phyloP scores from a whole-genome alignment of 2,329 filamentous ascomycete genomes.

The Arthrobotrys iridis region DNA sequence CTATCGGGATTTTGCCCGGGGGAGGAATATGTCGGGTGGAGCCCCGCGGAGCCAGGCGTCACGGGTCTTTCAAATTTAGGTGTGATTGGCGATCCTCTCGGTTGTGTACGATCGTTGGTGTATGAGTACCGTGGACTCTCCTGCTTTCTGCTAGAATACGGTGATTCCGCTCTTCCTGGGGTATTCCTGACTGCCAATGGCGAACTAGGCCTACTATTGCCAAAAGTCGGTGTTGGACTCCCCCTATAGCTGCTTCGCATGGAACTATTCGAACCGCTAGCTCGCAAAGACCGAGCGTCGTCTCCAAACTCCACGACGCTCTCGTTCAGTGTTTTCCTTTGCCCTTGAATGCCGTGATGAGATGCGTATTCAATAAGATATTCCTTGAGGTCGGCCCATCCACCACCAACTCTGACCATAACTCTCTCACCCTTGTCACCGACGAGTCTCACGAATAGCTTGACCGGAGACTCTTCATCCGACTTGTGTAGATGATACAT shows the following conservation, averaged over 20 bases:
- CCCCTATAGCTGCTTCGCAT: slow-evolving; percentile 61
- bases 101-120: not conserved
- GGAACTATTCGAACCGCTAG: slow-evolving; percentile 49
- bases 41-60: slow-evolving; percentile 37
- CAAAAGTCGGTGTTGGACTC: slow-evolving; percentile 52
- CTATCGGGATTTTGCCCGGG: slow-evolving; percentile 12
- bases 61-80: slow-evolving; percentile 43
- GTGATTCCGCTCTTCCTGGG: slow-evolving; percentile 23
- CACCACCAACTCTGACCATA: slow-evolving; percentile 97
- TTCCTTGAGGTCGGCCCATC: slow-evolving; percentile 97
- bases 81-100: slow-evolving; percentile 26
- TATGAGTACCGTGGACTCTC: slow-evolving; percentile 38
- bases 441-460: slow-evolving; percentile 91
- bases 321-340: slow-evolving; percentile 59
- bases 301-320: slow-evolving; percentile 48
- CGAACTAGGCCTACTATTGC: slow-evolving; percentile 57
- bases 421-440: slow-evolving; percentile 90
- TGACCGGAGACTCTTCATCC: slow-evolving; percentile 86
- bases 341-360: slow-evolving; percentile 78
- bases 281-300: slow-evolving; percentile 32
- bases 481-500: slow-evolving; percentile 89
- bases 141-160: slow-evolving; percentile 25
- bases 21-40: slow-evolving; percentile 26
- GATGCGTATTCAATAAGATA: slow-evolving; percentile 92
- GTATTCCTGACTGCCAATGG: slow-evolving; percentile 48